These are phyloP conservation scores for Blastobotrys mokoenaii DNA, from an alignment of 805 yeast genomes.

Conservation along the genomic window DNA sequence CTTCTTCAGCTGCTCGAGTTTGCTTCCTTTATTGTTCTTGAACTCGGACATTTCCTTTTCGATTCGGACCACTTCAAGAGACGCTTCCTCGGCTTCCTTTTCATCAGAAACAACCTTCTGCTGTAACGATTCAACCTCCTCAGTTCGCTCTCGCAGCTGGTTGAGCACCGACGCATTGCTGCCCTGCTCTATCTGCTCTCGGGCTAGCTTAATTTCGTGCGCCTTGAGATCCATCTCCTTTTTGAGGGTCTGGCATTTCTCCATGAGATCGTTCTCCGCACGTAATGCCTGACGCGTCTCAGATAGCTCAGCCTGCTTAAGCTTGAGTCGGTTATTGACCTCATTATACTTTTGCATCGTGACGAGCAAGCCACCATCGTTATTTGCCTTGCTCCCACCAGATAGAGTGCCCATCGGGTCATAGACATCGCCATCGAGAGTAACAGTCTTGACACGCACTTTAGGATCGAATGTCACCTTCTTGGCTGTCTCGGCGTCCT, in stretches of 20 bases:
- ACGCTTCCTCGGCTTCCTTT: constrained; percentile 26
- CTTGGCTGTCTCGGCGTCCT: constrained; percentile 82
- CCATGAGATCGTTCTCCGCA: constrained; percentile 30
- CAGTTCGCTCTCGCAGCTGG: constrained; percentile 30
- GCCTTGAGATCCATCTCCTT: constrained; percentile 24
- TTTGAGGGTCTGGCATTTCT: constrained; percentile 16
- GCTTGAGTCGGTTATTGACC: constrained; percentile 32
- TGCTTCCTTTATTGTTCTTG: constrained; percentile 67
- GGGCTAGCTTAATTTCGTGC: constrained; percentile 25
- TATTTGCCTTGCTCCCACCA: constrained; percentile 70
- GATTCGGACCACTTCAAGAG: constrained; percentile 41
- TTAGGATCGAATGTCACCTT: constrained; percentile 79
- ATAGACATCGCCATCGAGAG: constrained; percentile 86
- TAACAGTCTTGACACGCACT: constrained; percentile 73
- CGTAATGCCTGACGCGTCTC: constrained; percentile 34
- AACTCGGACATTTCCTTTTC: constrained; percentile 80
- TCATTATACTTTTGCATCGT: constrained; percentile 59
- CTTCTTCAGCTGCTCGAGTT: constrained; percentile 46
- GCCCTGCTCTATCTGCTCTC: constrained; percentile 18
- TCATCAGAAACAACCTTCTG: constrained; percentile 33
- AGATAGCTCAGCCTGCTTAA: constrained; percentile 37
- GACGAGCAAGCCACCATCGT: constrained; percentile 46
- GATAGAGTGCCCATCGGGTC: constrained; percentile 95
- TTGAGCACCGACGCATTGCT: constrained; percentile 23
- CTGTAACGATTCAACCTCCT: constrained; percentile 39